These are phyloP conservation scores for Phaseolus coccineus DNA, from an alignment of 331 rosid species.

Conservation along the genomic window DNA sequence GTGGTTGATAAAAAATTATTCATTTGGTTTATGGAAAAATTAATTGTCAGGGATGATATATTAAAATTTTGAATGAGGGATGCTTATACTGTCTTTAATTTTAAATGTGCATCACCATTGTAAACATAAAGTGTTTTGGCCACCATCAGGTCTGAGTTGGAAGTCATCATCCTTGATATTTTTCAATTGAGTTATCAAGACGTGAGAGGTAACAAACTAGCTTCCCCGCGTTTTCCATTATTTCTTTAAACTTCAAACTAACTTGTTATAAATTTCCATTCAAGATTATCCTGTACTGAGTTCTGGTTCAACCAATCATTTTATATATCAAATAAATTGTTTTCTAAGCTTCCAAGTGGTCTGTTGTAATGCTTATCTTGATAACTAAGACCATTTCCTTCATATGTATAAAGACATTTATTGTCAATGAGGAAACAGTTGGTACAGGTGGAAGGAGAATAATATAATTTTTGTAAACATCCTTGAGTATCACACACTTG, in stretches of 20 bases:
- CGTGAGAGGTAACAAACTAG: conserved; percentile 48
- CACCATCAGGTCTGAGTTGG: conserved; percentile 41
- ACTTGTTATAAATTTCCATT: conserved; percentile 8
- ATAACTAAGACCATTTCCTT: conserved; percentile 36
- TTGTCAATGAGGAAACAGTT: conserved; percentile 5
- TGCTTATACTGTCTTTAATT: conserved; percentile 15
- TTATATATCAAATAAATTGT: conserved; percentile 10
- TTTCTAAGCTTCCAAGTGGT: conserved; percentile 3
- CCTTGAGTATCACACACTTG: background rate
- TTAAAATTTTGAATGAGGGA: conserved; percentile 19
- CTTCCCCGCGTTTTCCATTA: conserved; percentile 12
- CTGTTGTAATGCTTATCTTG: conserved; percentile 17
- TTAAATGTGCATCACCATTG: conserved; percentile 9
- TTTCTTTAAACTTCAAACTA: conserved; percentile 8
- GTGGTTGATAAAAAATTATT: background rate
- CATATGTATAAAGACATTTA: background rate
- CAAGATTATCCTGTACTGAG: conserved; percentile 27
- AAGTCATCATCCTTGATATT: conserved; percentile 39
- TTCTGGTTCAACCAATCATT: conserved; percentile 4
- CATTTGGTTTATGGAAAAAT: conserved; percentile 3
- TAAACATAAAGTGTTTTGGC: conserved; percentile 46
- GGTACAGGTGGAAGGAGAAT: conserved; percentile 29
- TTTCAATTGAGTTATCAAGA: conserved; percentile 43
- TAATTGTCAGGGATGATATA: background rate
- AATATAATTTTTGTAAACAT: conserved; percentile 11